phyloP scores from a whole-genome alignment of 208 protist genomes.

The Histomonas meleagridis region DNA sequence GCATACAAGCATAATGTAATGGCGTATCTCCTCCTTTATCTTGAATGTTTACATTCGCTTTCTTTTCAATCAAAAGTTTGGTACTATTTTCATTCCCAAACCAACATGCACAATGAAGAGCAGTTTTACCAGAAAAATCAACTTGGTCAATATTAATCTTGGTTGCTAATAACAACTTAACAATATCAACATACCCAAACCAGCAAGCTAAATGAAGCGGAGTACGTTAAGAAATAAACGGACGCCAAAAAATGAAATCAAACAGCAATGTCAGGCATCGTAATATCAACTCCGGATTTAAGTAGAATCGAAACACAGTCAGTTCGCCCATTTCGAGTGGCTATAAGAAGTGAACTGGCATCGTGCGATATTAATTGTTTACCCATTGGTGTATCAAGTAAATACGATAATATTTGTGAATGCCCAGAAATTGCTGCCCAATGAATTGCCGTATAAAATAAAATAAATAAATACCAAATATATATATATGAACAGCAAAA shows the following conservation, averaged over 20 bases:
- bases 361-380: not conserved
- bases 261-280: not conserved
- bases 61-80: not conserved
- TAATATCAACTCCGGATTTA: not conserved
- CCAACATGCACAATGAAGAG: not conserved
- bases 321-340: not conserved
- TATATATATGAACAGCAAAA: not conserved
- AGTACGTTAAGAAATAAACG: not conserved
- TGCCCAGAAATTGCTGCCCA: not conserved
- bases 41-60: not conserved
- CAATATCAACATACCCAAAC: conserved; percentile 30
- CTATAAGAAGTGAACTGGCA: not conserved
- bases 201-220: conserved; percentile 2
- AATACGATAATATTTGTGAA: not conserved
- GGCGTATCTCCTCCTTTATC: conserved; percentile 16
- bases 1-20: not conserved
- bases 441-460: conserved; percentile 13
- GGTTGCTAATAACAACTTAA: not conserved
- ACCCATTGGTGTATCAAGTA: not conserved
- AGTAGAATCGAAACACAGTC: not conserved
- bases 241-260: not conserved
- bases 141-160: not conserved
- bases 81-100: not conserved
- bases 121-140: not conserved
- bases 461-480: conserved; percentile 11